Evolutionary conservation across 495 filamentous ascomycete species (phyloP).

Genomic region (Penicillium egyptiacum): DNA sequence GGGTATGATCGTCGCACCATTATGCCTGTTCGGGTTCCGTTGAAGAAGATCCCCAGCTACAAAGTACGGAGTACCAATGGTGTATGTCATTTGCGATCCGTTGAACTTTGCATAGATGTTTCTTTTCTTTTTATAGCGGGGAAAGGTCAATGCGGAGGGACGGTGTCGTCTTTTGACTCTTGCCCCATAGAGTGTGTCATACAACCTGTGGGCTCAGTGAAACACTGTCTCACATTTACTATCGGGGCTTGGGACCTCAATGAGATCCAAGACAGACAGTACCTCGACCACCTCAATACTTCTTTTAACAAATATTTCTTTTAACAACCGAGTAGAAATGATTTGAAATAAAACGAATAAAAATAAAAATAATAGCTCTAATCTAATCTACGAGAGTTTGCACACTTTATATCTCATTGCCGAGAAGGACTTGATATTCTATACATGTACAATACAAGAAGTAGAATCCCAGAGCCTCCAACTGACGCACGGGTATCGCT

Average conservation of each 20-base stretch:
- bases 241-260: not conserved
- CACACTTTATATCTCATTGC: conserved; percentile 11
- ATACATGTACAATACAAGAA: conserved; percentile 22
- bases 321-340: not conserved
- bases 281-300: not conserved
- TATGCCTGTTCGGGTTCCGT: not conserved
- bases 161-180: conserved; percentile 5
- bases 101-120: conserved; percentile 17
- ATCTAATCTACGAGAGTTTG: not conserved
- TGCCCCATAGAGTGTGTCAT: no score
- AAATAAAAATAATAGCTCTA: not conserved
- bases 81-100: conserved; percentile 1
- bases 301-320: not conserved
- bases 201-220: not conserved
- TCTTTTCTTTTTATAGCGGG: conserved; percentile 20
- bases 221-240: not conserved
- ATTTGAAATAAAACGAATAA: not conserved
- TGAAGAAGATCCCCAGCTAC: conserved; percentile 6
- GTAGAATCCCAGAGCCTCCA: conserved; percentile 23
- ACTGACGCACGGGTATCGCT: conserved; percentile 42
- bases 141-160: conserved; percentile 16
- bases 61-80: no score
- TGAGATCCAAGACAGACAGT: not conserved
- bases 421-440: conserved; percentile 13
- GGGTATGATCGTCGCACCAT: not conserved